These are phyloP conservation scores for Apiospora marii DNA, from an alignment of 2,329 filamentous ascomycete genomes.

Conservation along the genomic window DNA sequence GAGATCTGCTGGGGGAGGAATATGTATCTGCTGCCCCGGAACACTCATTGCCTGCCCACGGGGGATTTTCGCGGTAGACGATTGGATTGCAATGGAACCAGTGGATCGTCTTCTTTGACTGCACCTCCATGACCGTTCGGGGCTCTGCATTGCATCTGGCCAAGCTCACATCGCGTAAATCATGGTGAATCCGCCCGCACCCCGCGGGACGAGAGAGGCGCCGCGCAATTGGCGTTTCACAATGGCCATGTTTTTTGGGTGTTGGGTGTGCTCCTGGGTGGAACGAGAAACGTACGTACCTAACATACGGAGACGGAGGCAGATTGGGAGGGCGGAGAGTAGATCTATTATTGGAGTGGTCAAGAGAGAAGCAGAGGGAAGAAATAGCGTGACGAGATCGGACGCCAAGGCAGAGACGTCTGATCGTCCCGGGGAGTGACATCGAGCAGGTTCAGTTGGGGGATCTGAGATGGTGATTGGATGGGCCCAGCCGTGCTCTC, in stretches of 20 bases:
- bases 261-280: not conserved
- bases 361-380: not conserved
- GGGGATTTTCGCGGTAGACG: not conserved
- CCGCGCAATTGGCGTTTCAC: conserved; percentile 5
- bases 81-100: not conserved
- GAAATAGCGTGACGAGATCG: conserved; percentile 13
- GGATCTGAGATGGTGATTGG: conserved; percentile 1
- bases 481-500: not conserved
- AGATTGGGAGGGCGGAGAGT: not conserved
- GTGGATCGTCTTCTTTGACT: not conserved
- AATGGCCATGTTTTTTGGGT: not conserved
- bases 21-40: not conserved
- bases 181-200: not conserved
- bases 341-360: conserved; percentile 1
- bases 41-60: not conserved
- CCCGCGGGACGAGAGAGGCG: conserved; percentile 3
- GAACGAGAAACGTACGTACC: not conserved
- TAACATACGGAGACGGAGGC: not conserved
- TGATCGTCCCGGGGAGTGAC: not conserved
- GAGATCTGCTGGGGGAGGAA: not conserved
- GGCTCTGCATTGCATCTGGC: not conserved
- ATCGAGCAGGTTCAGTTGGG: not conserved
- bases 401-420: conserved; percentile 8
- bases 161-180: not conserved
- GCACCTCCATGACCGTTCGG: not conserved